These are phyloP conservation scores for Aaosphaeria arxii DNA, from an alignment of 2,329 filamentous ascomycete species.

Conservation along the genomic window DNA sequence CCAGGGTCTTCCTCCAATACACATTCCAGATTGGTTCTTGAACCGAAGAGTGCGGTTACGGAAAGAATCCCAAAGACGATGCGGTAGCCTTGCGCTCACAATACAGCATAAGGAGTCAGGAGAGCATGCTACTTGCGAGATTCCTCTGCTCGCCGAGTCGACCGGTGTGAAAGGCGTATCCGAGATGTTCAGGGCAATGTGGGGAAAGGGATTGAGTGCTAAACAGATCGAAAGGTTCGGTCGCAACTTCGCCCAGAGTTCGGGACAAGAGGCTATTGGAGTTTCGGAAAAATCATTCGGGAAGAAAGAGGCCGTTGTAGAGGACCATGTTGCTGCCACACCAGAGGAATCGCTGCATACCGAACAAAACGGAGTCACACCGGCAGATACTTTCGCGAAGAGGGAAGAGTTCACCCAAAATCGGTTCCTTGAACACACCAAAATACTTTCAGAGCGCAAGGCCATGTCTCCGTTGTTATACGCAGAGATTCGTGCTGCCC, in stretches of 20 bases:
- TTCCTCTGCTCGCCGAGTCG: constrained; percentile 11
- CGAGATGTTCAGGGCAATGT: constrained; percentile 14
- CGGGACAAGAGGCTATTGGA: constrained; percentile 3
- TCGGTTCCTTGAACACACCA: neutral
- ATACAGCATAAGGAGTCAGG: constrained; percentile 21
- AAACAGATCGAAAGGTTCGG: constrained; percentile 8
- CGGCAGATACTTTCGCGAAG: neutral
- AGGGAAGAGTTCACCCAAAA: neutral
- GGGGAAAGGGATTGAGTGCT: constrained; percentile 4
- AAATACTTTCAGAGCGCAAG: neutral
- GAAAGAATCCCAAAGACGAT: constrained; percentile 21
- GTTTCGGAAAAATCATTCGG: constrained; percentile 1
- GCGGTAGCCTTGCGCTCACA: constrained; percentile 11
- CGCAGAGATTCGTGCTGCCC: constrained; percentile 49
- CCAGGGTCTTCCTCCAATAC: constrained; percentile 37
- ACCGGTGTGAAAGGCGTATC: constrained; percentile 17
- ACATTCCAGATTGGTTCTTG: constrained; percentile 58
- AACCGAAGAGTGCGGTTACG: constrained; percentile 48
- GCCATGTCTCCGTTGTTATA: constrained; percentile 22
- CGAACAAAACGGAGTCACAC: neutral
- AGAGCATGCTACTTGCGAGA: constrained; percentile 10
- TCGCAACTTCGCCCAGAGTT: constrained; percentile 6
- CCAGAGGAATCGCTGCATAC: neutral
- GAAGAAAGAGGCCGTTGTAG: constrained; percentile 1
- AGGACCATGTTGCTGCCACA: neutral